Base-by-base conservation (phyloP, 1,284 basidiomycete species). In the Trichosporon coremiiforme region DNA sequence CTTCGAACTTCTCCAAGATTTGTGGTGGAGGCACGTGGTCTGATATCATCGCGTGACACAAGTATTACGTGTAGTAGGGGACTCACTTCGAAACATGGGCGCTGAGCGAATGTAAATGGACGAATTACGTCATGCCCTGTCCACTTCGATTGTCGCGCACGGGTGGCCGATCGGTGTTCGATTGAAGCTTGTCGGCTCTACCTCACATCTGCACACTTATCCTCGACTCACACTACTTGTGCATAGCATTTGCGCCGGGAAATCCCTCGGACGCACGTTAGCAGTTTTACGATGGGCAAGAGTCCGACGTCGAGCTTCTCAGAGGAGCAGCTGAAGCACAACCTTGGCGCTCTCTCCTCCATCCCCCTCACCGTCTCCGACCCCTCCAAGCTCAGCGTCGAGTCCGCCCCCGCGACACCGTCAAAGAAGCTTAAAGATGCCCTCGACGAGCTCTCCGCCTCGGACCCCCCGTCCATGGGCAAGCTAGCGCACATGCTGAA, bases 321-420 rank as follows among this genome's bases (percentile, higher is more conserved):
- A 4, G 72, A 75, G 36, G 82, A 84, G 67, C 77, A 82, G 68
- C 78, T 82, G 55, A 69, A 71, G 15, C 55, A 64, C n/a, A 79
- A 81, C 33, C 76, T 84, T 20, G 75, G 78, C 3, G 70, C 80
- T 9, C 75, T 84, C 38, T 77, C 82, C 29, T 82, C 82, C 10
- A 73, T 82, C n/a, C 80, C 82, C 63, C 72, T 82, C 66, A 69
- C 75, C 10, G 73, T 78, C 55, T 68, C 33, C 67, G 69, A 17
- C 38, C 64, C 13, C n/a, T 72, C 68, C 22, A 65, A 68, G 2
- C 65, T 65, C 29, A 65, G 53, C 62, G 65, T 65, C 25, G 62
- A 69, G 31, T 35, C 71, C 20, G 55, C 64, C 4, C 13, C 36
- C 36, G 38, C 15, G 67, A 35, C 36, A 9, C 63, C 63, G 36